A percentile compares a stretch with the other conserved stretches of the same genome.
Evolutionary conservation across 2,329 filamentous ascomycete species (phyloP).

Genomic region (Fusarium kyushuense): DNA sequence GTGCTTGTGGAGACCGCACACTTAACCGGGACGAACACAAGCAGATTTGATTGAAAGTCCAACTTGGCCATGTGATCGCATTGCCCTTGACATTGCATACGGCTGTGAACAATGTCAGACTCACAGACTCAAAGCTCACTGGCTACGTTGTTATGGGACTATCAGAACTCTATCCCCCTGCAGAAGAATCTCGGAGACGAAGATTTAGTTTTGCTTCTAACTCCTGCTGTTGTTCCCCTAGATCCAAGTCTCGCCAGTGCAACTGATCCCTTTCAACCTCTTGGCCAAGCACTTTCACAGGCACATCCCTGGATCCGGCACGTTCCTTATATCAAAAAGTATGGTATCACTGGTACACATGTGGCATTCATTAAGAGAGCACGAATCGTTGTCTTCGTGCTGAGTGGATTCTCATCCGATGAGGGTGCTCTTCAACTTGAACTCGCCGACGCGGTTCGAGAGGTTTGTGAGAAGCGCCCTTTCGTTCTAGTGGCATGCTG

Average conservation of each 20-base stretch:
- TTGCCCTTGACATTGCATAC: slow-evolving; percentile 27
- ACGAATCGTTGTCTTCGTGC: slow-evolving; percentile 70
- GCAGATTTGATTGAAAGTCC: slow-evolving; percentile 15
- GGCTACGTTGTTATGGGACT: slow-evolving; percentile 56
- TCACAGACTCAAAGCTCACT: slow-evolving; percentile 27
- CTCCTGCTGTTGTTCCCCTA: slow-evolving; percentile 65
- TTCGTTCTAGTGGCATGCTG: slow-evolving; percentile 67
- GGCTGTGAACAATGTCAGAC: slow-evolving; percentile 41
- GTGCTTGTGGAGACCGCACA: slow-evolving; percentile 30
- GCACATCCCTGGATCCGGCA: slow-evolving; percentile 74
- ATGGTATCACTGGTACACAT: slow-evolving; percentile 74
- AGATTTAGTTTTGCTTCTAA: slow-evolving; percentile 71
- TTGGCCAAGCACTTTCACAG: slow-evolving; percentile 72
- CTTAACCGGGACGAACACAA: slow-evolving; percentile 21
- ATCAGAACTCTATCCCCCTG: slow-evolving; percentile 61
- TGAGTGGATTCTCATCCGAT: slow-evolving; percentile 61
- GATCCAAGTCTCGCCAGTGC: slow-evolving; percentile 56
- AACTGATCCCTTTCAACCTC: slow-evolving; percentile 77
- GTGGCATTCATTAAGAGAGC: slow-evolving; percentile 71
- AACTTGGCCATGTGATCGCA: slow-evolving; percentile 41
- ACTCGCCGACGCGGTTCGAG: slow-evolving; percentile 60
- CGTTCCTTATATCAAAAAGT: slow-evolving; percentile 74
- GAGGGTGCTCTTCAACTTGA: slow-evolving; percentile 65
- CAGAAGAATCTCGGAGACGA: slow-evolving; percentile 59
- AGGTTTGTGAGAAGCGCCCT: slow-evolving; percentile 61